phyloP scores from a whole-genome alignment of 225 moss, liverwort and hornwort genomes.

The Asterella californica region DNA sequence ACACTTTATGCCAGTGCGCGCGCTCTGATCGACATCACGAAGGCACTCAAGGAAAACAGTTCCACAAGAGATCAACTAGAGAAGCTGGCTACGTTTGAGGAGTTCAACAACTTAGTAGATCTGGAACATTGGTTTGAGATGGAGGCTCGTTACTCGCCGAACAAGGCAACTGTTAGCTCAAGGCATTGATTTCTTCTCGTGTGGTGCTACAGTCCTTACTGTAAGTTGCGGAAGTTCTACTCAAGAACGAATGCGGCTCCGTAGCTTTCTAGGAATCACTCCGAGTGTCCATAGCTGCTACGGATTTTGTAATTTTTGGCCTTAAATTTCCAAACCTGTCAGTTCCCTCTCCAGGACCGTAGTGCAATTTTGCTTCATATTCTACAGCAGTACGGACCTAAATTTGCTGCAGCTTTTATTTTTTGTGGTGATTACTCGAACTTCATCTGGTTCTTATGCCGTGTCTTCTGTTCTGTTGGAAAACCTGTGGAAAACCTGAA shows the following conservation, averaged over 20 bases:
- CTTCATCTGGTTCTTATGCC: no score
- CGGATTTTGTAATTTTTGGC: no score
- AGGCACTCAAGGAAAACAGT: conserved; percentile 19
- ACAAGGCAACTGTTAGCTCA: conserved; percentile 1
- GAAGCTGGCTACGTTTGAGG: conserved; percentile 16
- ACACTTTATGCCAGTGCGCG: conserved; percentile 25
- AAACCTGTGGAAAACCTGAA: no score
- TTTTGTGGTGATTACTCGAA: no score
- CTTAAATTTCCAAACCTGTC: no score
- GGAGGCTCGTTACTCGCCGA: conserved; percentile 15
- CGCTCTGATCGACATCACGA: conserved; percentile 24
- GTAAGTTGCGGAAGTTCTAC: not conserved
- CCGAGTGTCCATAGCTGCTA: no score
- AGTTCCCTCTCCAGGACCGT: no score
- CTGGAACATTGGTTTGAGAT: conserved; percentile 25
- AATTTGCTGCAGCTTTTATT: no score
- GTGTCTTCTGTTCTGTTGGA: no score
- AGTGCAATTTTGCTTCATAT: no score
- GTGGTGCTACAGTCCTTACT: no score
- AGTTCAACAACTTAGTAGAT: conserved; percentile 26
- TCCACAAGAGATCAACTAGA: conserved; percentile 19
- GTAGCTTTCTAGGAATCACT: not conserved
- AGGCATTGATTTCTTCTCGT: not conserved
- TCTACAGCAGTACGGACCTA: no score
- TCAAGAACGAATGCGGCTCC: not conserved